These are phyloP conservation scores for Syzygium malaccense DNA, from an alignment of 441 rosid genomes.

Conservation along the genomic window DNA sequence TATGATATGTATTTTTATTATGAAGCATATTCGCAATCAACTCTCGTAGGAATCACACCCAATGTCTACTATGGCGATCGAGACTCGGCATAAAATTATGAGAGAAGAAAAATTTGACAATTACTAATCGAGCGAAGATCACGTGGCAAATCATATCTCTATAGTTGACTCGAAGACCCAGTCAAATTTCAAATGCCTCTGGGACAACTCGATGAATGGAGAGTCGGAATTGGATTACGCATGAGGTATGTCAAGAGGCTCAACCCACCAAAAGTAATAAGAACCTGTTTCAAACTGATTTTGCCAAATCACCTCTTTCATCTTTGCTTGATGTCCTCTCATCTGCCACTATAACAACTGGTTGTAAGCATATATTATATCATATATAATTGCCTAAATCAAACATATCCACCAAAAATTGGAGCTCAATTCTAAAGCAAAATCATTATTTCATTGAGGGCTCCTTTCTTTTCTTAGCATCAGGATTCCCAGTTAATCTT, in stretches of 20 bases:
- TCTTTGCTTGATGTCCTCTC: slow-evolving; percentile 8
- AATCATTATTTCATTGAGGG: neutral
- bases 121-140: neutral
- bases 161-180: slow-evolving; percentile 19
- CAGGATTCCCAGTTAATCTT: too few species aligned
- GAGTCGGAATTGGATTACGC: slow-evolving; percentile 13
- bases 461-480: neutral
- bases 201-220: slow-evolving; percentile 25
- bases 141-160: neutral
- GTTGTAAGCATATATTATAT: neutral
- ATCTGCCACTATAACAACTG: slow-evolving; percentile 20
- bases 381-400: neutral
- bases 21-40: neutral
- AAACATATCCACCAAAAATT: neutral
- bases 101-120: neutral
- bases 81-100: neutral
- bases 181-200: slow-evolving; percentile 16
- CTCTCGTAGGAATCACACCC: neutral
- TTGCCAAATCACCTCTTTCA: slow-evolving; percentile 6
- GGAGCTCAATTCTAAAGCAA: neutral
- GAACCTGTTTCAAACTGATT: neutral
- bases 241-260: neutral
- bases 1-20: too few species aligned
- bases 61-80: too few species aligned
- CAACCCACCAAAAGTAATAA: neutral